Conservation (phyloP, 2,329 filamentous ascomycete species). For the Chaetomiaceae sp. region DNA sequence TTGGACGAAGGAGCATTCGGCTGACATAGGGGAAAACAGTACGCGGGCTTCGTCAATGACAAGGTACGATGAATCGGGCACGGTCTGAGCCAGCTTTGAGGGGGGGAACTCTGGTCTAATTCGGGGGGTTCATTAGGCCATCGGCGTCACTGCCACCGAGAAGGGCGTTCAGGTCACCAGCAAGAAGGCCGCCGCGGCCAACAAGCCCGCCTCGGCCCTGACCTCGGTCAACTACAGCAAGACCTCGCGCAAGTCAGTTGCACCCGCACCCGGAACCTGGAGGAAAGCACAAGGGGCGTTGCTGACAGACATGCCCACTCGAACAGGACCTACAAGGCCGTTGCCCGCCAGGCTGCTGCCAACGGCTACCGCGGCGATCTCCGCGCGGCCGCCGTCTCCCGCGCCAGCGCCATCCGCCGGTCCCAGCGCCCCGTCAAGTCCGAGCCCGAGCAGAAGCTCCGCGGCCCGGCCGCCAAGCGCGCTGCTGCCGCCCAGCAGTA, state of each 20-base stretch:
- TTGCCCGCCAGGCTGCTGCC: conserved; percentile 80
- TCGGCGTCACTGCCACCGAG: conserved; percentile 71
- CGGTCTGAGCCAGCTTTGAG: not conserved
- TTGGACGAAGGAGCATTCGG: conserved; percentile 8
- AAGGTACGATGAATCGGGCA: conserved; percentile 58
- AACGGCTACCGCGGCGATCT: conserved; percentile 79
- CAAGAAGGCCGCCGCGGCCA: conserved; percentile 72
- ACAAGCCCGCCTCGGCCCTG: conserved; percentile 67
- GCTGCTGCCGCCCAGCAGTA: conserved; percentile 55
- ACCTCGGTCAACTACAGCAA: conserved; percentile 67
- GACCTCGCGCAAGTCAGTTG: conserved; percentile 70
- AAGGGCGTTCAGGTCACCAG: conserved; percentile 75
- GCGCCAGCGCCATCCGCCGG: conserved; percentile 78
- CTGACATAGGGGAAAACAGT: conserved; percentile 48
- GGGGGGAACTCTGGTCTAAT: conserved; percentile 25
- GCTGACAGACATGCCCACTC: conserved; percentile 22
- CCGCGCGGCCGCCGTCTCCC: conserved; percentile 72
- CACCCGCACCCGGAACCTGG: not conserved
- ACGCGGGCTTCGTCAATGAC: conserved; percentile 88
- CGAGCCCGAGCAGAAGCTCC: conserved; percentile 65
- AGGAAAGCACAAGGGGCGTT: not conserved
- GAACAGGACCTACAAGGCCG: conserved; percentile 78
- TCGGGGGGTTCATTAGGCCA: conserved; percentile 54
- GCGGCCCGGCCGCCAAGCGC: conserved; percentile 76
- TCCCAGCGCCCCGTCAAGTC: conserved; percentile 77